Base-by-base conservation (phyloP, 2,329 filamentous ascomycete species). In the Botrytis fabae region DNA sequence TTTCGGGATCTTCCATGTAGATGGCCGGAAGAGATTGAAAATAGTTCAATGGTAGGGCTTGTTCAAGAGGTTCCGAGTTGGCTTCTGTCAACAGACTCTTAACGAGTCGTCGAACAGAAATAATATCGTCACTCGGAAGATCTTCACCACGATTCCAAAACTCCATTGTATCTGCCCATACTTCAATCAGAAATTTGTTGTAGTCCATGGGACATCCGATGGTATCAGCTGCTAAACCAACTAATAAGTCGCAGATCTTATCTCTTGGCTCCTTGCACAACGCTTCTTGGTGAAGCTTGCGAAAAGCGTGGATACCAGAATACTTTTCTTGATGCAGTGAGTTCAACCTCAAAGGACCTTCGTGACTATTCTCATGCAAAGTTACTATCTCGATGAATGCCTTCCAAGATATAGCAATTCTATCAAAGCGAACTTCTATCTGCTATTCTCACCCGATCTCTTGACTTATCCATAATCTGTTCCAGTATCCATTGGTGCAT, bases 241-340 rank as follows among this genome's bases (percentile, higher is more conserved):
- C 73, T 1, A 81, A 76, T 1, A 81, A 76, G 1, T 77, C 79
- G 70, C 80, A 81, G 6, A 81, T 73, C 51, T 80, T 80, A 70
- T 81, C 79, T 44, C 74, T 77, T 18, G 68, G 76, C 6, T 81
- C 79, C 59, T 73, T 73, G 70, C 78, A 81, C 2, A 74, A 69
- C 4, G 78, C 77, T 8, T 74, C 70, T 60, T 69, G 60, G 60
- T 81, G 76, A 32, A 81, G 76, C 14, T 73, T 69, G 20, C 48
- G 73, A 32, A 76, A 65, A 9, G 72, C 77, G 64, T 76, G 70
- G 1, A 59, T 62, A 22, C 46, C 60, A 9, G 38, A 44, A 32
- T 76, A 69, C 48, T 71, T 73, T 6, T 75, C 72, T 10, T 70
- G 28, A 10, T 75, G 72, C 16, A 75, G 76, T 20, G 63, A 65